A percentile compares a stretch with the other conserved stretches of the same genome.
These are phyloP conservation scores for Mycena alexandri DNA, from an alignment of 768 basidiomycete genomes.

Conservation along the genomic window DNA sequence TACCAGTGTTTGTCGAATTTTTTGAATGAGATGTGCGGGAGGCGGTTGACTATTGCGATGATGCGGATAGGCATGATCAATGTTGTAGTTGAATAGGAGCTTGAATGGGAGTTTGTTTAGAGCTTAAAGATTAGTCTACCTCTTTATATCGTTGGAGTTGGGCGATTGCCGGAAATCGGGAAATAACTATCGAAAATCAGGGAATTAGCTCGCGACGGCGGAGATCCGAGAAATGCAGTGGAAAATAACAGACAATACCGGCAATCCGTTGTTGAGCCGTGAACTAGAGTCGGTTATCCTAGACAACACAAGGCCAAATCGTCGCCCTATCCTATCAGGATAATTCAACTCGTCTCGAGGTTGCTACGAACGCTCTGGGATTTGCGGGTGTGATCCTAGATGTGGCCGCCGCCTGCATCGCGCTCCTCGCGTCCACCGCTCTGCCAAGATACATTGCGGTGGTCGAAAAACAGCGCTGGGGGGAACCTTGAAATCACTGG, in stretches of 20 bases:
- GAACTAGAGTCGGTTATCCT: no score
- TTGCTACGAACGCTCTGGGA: constrained; percentile 11
- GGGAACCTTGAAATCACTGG: no score
- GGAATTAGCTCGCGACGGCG: no score
- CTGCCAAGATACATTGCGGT: constrained; percentile 14
- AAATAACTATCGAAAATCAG: no score
- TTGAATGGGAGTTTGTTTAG: no score
- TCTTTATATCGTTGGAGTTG: no score
- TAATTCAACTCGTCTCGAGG: constrained; percentile 9
- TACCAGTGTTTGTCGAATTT: constrained; percentile 27
- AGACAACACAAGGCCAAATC: constrained; percentile 18
- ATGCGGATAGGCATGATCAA: constrained; percentile 21
- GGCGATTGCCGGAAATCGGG: no score
- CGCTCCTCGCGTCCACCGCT: constrained; percentile 5
- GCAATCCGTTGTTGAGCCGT: no score
- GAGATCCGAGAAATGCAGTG: no score
- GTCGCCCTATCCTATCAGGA: constrained; percentile 18
- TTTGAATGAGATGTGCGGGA: constrained; percentile 25
- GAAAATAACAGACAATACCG: no score
- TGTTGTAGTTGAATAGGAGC: no score
- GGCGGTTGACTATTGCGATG: constrained; percentile 16
- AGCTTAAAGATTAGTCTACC: no score
- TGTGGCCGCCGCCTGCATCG: constrained; percentile 12
- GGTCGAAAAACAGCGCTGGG: constrained; percentile 11
- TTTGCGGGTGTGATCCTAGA: constrained; percentile 24